Percentiles rank a stretch among this genome's conserved stretches.
Conservation (phyloP, 257 asterid species). For the Salvia rosmarinus region DNA sequence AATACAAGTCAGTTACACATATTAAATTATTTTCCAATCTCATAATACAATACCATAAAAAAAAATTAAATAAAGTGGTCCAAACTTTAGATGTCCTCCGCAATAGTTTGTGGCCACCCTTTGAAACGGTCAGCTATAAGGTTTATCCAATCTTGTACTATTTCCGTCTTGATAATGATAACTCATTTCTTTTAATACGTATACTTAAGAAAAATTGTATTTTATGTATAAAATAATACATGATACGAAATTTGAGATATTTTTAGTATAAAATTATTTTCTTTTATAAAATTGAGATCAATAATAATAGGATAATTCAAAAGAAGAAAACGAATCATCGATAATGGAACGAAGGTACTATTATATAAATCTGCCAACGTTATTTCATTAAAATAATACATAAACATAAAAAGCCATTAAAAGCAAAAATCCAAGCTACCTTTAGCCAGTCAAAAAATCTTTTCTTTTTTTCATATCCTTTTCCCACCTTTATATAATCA, state of each 20-base stretch:
- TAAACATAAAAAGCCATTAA: not conserved
- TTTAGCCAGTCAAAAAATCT: conserved; percentile 23
- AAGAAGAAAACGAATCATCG: too few species aligned
- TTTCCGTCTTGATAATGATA: too few species aligned
- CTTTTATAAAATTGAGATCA: too few species aligned
- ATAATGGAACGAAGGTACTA: too few species aligned
- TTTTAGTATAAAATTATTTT: too few species aligned
- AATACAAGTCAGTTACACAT: not conserved
- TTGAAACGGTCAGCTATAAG: conserved; percentile 54
- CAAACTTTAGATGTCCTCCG: not conserved
- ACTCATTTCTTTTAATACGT: too few species aligned
- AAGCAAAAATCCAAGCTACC: not conserved
- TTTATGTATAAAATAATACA: too few species aligned
- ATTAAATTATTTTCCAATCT: not conserved
- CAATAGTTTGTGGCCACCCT: conserved; percentile 20
- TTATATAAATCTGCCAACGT: not conserved
- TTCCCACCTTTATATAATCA: not conserved
- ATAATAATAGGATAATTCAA: too few species aligned
- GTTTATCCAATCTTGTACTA: conserved; percentile 21
- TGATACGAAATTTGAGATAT: too few species aligned
- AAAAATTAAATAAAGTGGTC: not conserved
- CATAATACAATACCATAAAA: not conserved
- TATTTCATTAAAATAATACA: not conserved
- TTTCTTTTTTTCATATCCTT: conserved; percentile 34
- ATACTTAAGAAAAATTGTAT: too few species aligned